Base-by-base conservation (phyloP, 2,329 filamentous ascomycete species). In the Claviceps africana region DNA sequence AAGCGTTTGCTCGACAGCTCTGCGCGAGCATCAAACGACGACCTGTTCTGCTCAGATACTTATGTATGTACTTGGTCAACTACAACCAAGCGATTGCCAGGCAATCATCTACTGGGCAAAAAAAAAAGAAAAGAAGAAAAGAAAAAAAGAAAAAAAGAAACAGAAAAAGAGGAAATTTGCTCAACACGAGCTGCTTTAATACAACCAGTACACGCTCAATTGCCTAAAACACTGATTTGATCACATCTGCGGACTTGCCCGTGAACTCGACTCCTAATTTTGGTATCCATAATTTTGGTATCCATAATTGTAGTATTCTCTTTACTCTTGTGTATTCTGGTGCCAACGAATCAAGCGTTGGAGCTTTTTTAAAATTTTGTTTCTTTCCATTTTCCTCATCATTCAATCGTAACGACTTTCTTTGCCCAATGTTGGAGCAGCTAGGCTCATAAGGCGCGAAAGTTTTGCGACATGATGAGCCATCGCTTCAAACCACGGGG, bases 391-490 rank as follows among this genome's bases (percentile, higher is more conserved):
- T 47, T 31, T 30, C 42, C 40, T 44, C 45, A 49, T 48, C 50
- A 52, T 54, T 45, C 44, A 35, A n/a, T 49, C 53, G 40, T 47
- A 28, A 35, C 30, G 42, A 15, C 17, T 21, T 11, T 10, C 17
- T 21, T 11, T 10, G 22, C 21, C 3, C 31, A 2, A 37, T 15
- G 13, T 19, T 42, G 21, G 6, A 42, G 40, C 6, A 39, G 40
- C 6, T 33, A 28, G 5, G 40, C 54, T 63, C 61, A 79, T 53
- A 79, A 61, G 30, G 75, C 68, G 52, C 85, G 75, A 60, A 86
- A 88, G 61, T 83, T 88, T 67, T 89, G 85, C 56, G 81, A 86
- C 62, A 82, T 75, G 58, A 88, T 78, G 53, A 88, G 67, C 76
- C 82, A 86, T 58, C 74, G 72, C 62, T 75, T 77, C 51, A 73